Conservation (phyloP, 2,329 filamentous ascomycete genomes). For the Didymella pinodella region DNA sequence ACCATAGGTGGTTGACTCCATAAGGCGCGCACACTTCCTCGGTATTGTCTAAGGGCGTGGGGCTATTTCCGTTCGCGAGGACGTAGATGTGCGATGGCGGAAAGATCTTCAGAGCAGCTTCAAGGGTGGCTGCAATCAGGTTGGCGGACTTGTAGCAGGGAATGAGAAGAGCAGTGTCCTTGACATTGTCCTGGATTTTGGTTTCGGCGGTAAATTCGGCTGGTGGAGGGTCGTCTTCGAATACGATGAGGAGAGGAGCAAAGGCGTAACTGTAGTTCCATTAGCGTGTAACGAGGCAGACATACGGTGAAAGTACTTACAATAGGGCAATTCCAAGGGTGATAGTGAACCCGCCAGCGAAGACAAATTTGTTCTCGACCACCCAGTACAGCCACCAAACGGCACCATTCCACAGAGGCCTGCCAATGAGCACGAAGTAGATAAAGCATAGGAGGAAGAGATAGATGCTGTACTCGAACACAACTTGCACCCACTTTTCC, state of each 20-base stretch:
- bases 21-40: slow-evolving; percentile 55
- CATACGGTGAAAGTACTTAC: slow-evolving; percentile 26
- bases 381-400: slow-evolving; percentile 56
- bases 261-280: slow-evolving; percentile 30
- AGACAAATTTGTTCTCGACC: slow-evolving; percentile 51
- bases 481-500: slow-evolving; percentile 46
- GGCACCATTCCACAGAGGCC: slow-evolving; percentile 57
- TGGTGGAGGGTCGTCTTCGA: slow-evolving; percentile 43
- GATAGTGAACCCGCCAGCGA: slow-evolving; percentile 55
- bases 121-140: slow-evolving; percentile 54
- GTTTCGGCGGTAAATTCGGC: slow-evolving; percentile 32
- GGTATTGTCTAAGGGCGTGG: slow-evolving; percentile 58
- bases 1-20: slow-evolving; percentile 60
- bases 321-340: slow-evolving; percentile 49
- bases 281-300: neutral
- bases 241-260: slow-evolving; percentile 44
- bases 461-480: slow-evolving; percentile 54
- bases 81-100: slow-evolving; percentile 57
- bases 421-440: slow-evolving; percentile 58
- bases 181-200: slow-evolving; percentile 35
- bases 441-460: slow-evolving; percentile 48
- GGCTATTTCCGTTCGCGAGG: slow-evolving; percentile 60
- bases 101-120: slow-evolving; percentile 58
- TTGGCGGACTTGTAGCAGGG: slow-evolving; percentile 58
- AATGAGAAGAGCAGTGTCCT: slow-evolving; percentile 56